A percentile compares a stretch with the other conserved stretches of the same genome.
These are phyloP conservation scores for Cochlearia excelsa DNA, from an alignment of 345 rosid species.

Conservation along the genomic window DNA sequence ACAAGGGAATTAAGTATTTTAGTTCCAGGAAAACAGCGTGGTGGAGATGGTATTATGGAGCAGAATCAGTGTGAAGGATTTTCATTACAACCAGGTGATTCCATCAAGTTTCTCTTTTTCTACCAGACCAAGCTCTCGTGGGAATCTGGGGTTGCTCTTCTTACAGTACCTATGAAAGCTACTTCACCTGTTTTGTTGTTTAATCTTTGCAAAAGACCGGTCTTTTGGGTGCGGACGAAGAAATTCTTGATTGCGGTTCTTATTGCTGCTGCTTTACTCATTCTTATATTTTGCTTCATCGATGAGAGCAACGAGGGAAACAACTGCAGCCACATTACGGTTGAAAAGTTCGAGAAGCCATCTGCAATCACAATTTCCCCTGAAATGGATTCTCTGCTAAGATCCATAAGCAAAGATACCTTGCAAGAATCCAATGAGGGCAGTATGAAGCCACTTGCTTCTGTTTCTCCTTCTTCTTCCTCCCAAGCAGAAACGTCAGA, in stretches of 20 bases:
- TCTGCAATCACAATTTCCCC: constrained; percentile 43
- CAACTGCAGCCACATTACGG: constrained; percentile 24
- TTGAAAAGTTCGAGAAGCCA: constrained; percentile 41
- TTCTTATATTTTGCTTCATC: constrained; percentile 45
- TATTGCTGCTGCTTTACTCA: constrained; percentile 43
- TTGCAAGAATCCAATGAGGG: constrained; percentile 29
- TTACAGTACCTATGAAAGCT: constrained; percentile 62
- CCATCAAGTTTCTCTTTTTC: constrained; percentile 52
- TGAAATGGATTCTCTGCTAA: constrained; percentile 44
- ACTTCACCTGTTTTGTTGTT: constrained; percentile 53
- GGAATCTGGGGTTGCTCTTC: constrained; percentile 52
- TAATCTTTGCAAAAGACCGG: constrained; percentile 55
- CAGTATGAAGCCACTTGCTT: neutral
- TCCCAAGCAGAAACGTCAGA: constrained; percentile 40
- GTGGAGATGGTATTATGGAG: constrained; percentile 55
- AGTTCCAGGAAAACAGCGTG: constrained; percentile 55
- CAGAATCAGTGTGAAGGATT: constrained; percentile 55
- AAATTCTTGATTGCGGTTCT: constrained; percentile 45
- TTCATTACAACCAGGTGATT: constrained; percentile 61
- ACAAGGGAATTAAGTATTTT: constrained; percentile 57
- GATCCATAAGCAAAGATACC: constrained; percentile 39
- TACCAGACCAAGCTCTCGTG: constrained; percentile 56
- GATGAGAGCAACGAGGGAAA: constrained; percentile 36
- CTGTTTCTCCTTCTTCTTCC: neutral
- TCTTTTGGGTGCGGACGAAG: constrained; percentile 59